These are phyloP conservation scores for Pichia sp. DNA, from an alignment of 1,139 yeast genomes.

Conservation along the genomic window DNA sequence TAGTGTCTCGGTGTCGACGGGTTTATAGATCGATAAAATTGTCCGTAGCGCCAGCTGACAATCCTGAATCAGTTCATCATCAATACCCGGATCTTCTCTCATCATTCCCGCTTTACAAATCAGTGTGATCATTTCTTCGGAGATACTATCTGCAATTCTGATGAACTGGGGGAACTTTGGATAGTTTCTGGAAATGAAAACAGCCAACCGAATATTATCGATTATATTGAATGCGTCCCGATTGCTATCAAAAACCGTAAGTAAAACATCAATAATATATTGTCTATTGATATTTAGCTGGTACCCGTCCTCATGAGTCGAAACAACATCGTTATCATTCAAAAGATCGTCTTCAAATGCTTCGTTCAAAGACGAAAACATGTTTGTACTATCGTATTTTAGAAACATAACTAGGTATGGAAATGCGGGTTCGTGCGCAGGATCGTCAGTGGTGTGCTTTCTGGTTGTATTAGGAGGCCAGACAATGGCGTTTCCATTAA, in stretches of 20 bases:
- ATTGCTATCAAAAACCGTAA: conserved; percentile 39
- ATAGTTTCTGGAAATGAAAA: conserved; percentile 67
- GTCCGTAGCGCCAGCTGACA: conserved; percentile 70
- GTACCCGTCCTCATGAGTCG: conserved; percentile 20
- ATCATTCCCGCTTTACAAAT: conserved; percentile 32
- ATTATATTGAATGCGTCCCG: conserved; percentile 24
- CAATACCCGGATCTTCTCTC: conserved; percentile 1
- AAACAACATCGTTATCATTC: conserved; percentile 39
- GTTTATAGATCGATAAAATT: conserved; percentile 53
- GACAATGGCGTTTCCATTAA: conserved; percentile 39
- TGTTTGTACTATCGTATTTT: conserved; percentile 42
- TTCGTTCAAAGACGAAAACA: conserved; percentile 62
- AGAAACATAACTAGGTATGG: conserved; percentile 51
- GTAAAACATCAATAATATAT: conserved; percentile 53
- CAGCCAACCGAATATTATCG: conserved; percentile 41
- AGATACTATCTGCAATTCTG: conserved; percentile 51
- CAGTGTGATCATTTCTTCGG: conserved; percentile 39
- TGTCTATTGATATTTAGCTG: conserved; percentile 43
- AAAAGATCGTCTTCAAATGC: conserved; percentile 67
- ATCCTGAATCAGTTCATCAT: conserved; percentile 37
- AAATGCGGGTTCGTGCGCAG: conserved; percentile 36
- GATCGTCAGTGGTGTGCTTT: conserved; percentile 22
- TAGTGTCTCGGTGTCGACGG: conserved; percentile 40
- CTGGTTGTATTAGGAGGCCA: conserved; percentile 35
- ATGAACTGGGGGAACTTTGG: conserved; percentile 78